phyloP scores from a whole-genome alignment of 208 protist genomes.

The Leishmania braziliensis region DNA sequence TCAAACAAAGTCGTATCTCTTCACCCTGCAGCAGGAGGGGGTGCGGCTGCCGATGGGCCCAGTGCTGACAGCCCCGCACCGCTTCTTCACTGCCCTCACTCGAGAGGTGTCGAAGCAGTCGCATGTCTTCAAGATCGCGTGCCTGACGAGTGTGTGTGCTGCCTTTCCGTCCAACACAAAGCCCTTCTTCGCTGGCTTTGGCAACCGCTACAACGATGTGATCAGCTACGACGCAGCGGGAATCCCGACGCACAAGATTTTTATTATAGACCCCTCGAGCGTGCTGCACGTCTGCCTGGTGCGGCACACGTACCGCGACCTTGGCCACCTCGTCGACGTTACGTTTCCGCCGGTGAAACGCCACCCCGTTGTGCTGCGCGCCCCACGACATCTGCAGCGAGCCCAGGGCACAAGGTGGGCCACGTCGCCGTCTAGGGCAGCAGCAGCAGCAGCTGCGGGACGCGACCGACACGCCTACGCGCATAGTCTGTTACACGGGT shows the following conservation, averaged over 20 bases:
- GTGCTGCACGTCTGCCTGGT: constrained; percentile 78
- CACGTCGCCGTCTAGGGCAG: background rate
- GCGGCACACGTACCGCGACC: constrained; percentile 75
- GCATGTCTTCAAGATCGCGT: constrained; percentile 93
- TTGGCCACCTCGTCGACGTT: constrained; percentile 81
- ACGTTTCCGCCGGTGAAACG: constrained; percentile 74
- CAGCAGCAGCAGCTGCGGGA: background rate
- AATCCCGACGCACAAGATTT: constrained; percentile 84
- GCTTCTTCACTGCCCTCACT: constrained; percentile 87
- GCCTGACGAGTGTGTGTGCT: constrained; percentile 63
- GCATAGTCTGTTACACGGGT: constrained; percentile 22
- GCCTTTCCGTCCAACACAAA: constrained; percentile 72
- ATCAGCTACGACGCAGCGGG: constrained; percentile 82
- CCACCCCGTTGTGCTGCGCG: constrained; percentile 16
- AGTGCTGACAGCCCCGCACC: constrained; percentile 87
- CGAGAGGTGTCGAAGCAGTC: constrained; percentile 89
- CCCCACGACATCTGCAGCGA: constrained; percentile 12
- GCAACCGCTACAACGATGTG: constrained; percentile 91
- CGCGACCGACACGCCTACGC: constrained; percentile 19
- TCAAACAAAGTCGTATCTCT: constrained; percentile 85
- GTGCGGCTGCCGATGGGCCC: constrained; percentile 79
- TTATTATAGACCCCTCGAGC: constrained; percentile 86
- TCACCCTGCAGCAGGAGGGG: constrained; percentile 81
- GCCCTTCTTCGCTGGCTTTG: constrained; percentile 93
- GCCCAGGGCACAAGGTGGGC: background rate